phyloP scores from a whole-genome alignment of 116 monocot species.

The Phalaenopsis hybrid region DNA sequence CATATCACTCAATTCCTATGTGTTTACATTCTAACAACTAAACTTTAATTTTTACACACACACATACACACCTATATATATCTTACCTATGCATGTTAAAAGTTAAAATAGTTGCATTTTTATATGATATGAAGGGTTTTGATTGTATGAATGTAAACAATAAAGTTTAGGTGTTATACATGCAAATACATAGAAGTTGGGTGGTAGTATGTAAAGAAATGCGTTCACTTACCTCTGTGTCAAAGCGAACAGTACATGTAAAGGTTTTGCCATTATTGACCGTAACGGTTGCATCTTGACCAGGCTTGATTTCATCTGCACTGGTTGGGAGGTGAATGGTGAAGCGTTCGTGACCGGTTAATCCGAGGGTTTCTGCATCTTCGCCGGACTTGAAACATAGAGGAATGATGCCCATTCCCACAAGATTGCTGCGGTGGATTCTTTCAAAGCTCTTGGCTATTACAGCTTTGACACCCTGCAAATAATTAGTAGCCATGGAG shows the following conservation, averaged over 20 bases:
- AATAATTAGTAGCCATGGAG: background rate
- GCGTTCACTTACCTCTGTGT: slow-evolving; percentile 43
- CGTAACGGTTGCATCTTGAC: slow-evolving; percentile 40
- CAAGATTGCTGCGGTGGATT: slow-evolving; percentile 74
- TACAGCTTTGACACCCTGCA: slow-evolving; percentile 72
- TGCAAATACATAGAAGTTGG: too few relatives aligned
- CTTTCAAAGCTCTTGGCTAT: slow-evolving; percentile 78
- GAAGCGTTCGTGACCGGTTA: slow-evolving; percentile 59
- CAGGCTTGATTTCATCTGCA: slow-evolving; percentile 35
- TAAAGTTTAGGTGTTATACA: too few relatives aligned
- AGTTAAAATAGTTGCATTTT: too few relatives aligned
- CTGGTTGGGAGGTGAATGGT: slow-evolving; percentile 46
- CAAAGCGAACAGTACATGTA: slow-evolving; percentile 54
- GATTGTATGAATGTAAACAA: too few relatives aligned
- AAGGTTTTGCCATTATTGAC: slow-evolving; percentile 48
- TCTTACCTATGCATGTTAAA: too few relatives aligned
- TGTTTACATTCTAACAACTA: too few relatives aligned
- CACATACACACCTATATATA: too few relatives aligned
- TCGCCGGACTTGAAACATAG: slow-evolving; percentile 64
- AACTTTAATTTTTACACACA: too few relatives aligned
- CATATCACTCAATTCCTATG: too few relatives aligned
- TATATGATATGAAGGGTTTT: too few relatives aligned
- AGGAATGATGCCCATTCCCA: slow-evolving; percentile 71
- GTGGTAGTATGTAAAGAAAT: too few relatives aligned
- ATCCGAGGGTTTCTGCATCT: slow-evolving; percentile 55